Conservation (phyloP, 768 basidiomycete genomes). For the Myochromella boudieri region DNA sequence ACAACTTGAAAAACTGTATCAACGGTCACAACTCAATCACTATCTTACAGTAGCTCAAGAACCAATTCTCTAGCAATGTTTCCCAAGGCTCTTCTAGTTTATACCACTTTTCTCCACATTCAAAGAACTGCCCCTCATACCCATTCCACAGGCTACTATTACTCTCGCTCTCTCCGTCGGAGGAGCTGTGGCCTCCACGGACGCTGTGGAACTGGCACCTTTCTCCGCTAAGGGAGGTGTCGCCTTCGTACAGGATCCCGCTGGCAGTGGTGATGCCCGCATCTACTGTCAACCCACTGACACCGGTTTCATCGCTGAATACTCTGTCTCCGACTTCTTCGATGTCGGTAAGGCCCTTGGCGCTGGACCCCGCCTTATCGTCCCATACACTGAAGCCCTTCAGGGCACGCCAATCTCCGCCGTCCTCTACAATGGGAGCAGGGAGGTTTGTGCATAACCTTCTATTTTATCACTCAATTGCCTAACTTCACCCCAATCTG, state of each 20-base stretch:
- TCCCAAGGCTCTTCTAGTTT: no score
- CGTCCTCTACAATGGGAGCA: neutral
- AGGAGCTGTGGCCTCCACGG: neutral
- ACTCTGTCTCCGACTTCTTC: neutral
- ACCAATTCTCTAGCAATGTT: no score
- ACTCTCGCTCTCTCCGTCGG: neutral
- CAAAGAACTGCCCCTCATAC: no score
- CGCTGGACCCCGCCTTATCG: neutral
- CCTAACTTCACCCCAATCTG: neutral
- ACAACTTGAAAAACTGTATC: no score
- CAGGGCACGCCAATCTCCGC: constrained; percentile 2
- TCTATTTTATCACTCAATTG: no score
- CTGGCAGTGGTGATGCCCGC: constrained; percentile 1
- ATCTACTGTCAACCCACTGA: constrained; percentile 3
- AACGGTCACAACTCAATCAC: no score
- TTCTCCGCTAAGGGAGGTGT: neutral
- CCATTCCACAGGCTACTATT: neutral
- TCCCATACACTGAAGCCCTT: neutral
- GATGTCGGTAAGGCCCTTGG: neutral
- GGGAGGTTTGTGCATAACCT: neutral
- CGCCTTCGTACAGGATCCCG: constrained; percentile 1
- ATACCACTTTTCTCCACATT: no score
- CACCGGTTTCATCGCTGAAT: neutral
- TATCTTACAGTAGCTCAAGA: no score
- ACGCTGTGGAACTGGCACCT: neutral